phyloP scores from a whole-genome alignment of 2,329 filamentous ascomycete genomes.

The Ascochyta koolunga region DNA sequence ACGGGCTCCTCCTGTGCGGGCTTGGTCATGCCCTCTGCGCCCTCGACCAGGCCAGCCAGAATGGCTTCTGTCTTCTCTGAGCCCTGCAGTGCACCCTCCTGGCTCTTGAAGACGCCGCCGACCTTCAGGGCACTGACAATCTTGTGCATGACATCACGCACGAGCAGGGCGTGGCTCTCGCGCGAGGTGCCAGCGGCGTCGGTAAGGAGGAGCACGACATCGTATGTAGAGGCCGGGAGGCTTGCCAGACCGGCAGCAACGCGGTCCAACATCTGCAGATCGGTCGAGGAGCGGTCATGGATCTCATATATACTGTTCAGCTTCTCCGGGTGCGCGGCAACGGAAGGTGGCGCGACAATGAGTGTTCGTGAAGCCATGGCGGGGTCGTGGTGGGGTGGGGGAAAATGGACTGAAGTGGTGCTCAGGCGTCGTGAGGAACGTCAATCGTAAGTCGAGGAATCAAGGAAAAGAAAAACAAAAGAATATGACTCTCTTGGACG shows the following conservation, averaged over 20 bases:
- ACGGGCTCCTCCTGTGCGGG: slow-evolving; percentile 64
- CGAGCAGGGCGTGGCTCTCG: slow-evolving; percentile 70
- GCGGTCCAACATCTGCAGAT: slow-evolving; percentile 97
- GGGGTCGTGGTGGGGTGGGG: slow-evolving; percentile 23
- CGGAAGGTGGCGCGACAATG: slow-evolving; percentile 86
- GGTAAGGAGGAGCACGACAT: slow-evolving; percentile 81
- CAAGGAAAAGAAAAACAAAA: neutral
- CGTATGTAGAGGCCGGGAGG: slow-evolving; percentile 79
- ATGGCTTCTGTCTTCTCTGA: slow-evolving; percentile 77
- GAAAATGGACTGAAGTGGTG: slow-evolving; percentile 2
- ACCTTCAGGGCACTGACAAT: slow-evolving; percentile 74
- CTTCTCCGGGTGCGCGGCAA: slow-evolving; percentile 82
- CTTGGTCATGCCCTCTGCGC: slow-evolving; percentile 73
- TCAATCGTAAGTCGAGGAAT: slow-evolving; percentile 1
- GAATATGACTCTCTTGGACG: slow-evolving; percentile 5
- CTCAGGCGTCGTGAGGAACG: neutral
- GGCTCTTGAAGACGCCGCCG: slow-evolving; percentile 70
- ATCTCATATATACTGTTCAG: slow-evolving; percentile 73
- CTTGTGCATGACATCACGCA: slow-evolving; percentile 69
- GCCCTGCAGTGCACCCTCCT: slow-evolving; percentile 66
- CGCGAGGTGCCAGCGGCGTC: slow-evolving; percentile 69
- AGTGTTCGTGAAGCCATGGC: slow-evolving; percentile 65
- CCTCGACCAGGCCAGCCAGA: slow-evolving; percentile 76
- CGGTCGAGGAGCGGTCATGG: slow-evolving; percentile 77
- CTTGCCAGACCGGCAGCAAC: slow-evolving; percentile 80